phyloP scores from a whole-genome alignment of 495 filamentous ascomycete species.

The Hyaloscypha hepaticicola region DNA sequence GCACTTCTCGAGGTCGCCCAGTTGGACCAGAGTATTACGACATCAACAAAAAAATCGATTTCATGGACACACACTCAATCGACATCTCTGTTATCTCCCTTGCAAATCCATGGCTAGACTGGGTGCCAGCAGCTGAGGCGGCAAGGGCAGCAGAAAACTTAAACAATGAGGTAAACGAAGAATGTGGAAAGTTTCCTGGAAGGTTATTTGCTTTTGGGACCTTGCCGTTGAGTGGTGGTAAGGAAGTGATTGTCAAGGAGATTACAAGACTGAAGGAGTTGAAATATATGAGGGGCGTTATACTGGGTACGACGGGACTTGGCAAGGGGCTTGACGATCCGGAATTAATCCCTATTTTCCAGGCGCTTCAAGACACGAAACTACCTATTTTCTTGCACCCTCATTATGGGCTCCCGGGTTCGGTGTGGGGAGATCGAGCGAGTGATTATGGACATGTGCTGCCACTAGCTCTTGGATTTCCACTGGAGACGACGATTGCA shows the following conservation, averaged over 20 bases:
- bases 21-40: slow-evolving; percentile 39
- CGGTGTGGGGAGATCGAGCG: slow-evolving; percentile 71
- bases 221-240: slow-evolving; percentile 71
- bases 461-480: slow-evolving; percentile 84
- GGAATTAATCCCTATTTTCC: slow-evolving; percentile 65
- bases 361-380: slow-evolving; percentile 59
- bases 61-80: slow-evolving; percentile 85
- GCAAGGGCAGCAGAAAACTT: slow-evolving; percentile 59
- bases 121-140: slow-evolving; percentile 63
- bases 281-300: slow-evolving; percentile 74
- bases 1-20: slow-evolving; percentile 43
- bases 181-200: slow-evolving; percentile 59
- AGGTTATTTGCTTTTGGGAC: slow-evolving; percentile 79
- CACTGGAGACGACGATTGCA: slow-evolving; percentile 90
- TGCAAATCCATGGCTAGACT: slow-evolving; percentile 96
- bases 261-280: slow-evolving; percentile 60
- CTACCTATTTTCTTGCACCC: slow-evolving; percentile 84
- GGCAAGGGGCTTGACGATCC: slow-evolving; percentile 82
- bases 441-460: slow-evolving; percentile 85
- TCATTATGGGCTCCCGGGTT: slow-evolving; percentile 82
- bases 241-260: slow-evolving; percentile 58
- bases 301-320: slow-evolving; percentile 84
- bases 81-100: slow-evolving; percentile 82
- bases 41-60: slow-evolving; percentile 67
- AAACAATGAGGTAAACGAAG: slow-evolving; percentile 73